Base-by-base conservation (phyloP, 2,329 filamentous ascomycete genomes). In the Madurella mycetomatis region DNA sequence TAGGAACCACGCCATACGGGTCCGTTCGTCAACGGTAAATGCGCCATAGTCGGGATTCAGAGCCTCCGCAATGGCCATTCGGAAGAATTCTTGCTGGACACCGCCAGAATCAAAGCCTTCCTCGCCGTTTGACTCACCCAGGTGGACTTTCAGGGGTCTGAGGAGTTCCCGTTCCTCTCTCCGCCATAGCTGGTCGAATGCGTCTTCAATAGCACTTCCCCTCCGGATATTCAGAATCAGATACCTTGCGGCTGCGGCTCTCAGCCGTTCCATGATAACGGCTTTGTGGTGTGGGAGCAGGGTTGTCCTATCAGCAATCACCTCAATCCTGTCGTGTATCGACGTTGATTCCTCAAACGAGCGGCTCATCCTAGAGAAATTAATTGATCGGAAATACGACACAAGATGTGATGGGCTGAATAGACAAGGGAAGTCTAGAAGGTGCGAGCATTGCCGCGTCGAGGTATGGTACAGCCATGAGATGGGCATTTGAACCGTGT, bases 51-150 rank as follows among this genome's bases (percentile, higher is more conserved):
- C 80, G 4, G 90, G 87, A 62, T 90, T 79, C 44, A 97, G 79
- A 3, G 88, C 88, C 65, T 95, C 86, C 1, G 83, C 83, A 62
- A 96, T 85, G 16, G 89, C 84, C 30, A 96, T 73, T 15, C 90
- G 84, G 73, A 99, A 97, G 68, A 96, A 97, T 60, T 99, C 94
- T 67, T 96, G 92, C 64, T 96, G 92, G 1, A 99, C 92, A 59
- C 94, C 94, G 42, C 94, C 94, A 47, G 92, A 90, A 69, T 99
- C 94, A 34, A 95, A 83, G 0, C 94, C 94, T 67, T 95, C 86
- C 69, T 97, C 94, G 31, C 90, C 90, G 50, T 79, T 78, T 34
- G 90, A 85, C 66, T 90, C 87, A 3, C 91, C 91, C 54, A 97
- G 82, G 48, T 90, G 86, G 9, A 99, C 86, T 65, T 96, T 96